A percentile compares a stretch with the other conserved stretches of the same genome.
These are phyloP conservation scores for Phytophthora tubulina DNA, from an alignment of 352 stramenopile species.

Conservation along the genomic window DNA sequence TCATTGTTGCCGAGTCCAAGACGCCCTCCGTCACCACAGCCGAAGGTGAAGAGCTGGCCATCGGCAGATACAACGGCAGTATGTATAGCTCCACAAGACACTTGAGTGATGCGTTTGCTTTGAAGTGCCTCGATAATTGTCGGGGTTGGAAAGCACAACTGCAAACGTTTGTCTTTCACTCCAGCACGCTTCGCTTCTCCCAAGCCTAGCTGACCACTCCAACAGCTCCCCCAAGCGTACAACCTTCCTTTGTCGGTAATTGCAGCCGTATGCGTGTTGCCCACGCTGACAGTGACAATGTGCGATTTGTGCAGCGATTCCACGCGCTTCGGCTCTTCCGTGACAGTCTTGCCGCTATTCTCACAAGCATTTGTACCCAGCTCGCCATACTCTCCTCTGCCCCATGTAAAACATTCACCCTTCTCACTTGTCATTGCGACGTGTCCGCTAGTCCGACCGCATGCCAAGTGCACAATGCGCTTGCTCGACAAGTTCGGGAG, in stretches of 20 bases:
- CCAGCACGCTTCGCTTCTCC: slow-evolving; percentile 66
- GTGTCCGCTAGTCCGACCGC: slow-evolving; percentile 59
- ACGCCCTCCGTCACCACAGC: slow-evolving; percentile 91
- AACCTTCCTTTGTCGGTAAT: slow-evolving; percentile 60
- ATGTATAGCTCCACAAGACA: slow-evolving; percentile 92
- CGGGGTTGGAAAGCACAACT: slow-evolving; percentile 73
- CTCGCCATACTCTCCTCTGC: slow-evolving; percentile 66
- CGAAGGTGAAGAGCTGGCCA: slow-evolving; percentile 85
- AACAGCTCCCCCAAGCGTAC: slow-evolving; percentile 75
- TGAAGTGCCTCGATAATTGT: slow-evolving; percentile 66
- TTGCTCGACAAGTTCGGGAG: slow-evolving; percentile 45
- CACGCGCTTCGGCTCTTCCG: slow-evolving; percentile 15
- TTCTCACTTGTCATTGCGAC: slow-evolving; percentile 47
- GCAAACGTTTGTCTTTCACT: slow-evolving; percentile 52
- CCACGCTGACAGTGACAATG: slow-evolving; percentile 56
- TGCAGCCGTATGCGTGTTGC: slow-evolving; percentile 69
- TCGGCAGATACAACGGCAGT: slow-evolving; percentile 66
- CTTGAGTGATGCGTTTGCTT: slow-evolving; percentile 54
- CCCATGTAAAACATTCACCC: slow-evolving; percentile 70
- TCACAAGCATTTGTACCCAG: slow-evolving; percentile 46
- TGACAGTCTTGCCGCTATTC: slow-evolving; percentile 16
- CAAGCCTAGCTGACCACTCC: slow-evolving; percentile 76
- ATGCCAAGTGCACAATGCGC: slow-evolving; percentile 44
- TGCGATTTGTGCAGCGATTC: slow-evolving; percentile 19
- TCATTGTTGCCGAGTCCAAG: slow-evolving; percentile 80